These are phyloP conservation scores for Coemansia sp. DNA, from an alignment of 192 early-diverging fungal genomes.

Conservation along the genomic window DNA sequence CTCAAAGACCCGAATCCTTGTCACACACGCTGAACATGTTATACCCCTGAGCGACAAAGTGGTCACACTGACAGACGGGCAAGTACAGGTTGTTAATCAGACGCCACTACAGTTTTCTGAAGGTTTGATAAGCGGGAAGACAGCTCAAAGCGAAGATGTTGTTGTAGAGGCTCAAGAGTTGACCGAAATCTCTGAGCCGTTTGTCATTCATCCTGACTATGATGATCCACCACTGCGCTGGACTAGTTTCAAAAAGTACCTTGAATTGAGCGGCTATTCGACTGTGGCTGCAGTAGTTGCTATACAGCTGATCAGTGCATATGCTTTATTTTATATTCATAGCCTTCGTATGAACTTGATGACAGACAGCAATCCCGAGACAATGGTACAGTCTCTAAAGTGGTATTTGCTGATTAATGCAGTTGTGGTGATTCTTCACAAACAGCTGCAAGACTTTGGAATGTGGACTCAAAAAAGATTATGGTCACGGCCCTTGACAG, in stretches of 20 bases:
- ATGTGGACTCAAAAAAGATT: neutral
- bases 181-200: neutral
- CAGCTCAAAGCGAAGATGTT: neutral
- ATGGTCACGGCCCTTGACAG: slow-evolving; percentile 8
- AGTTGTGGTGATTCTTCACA: slow-evolving; percentile 1
- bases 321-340: slow-evolving; percentile 15
- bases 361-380: slow-evolving; percentile 24
- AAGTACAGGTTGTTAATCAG: slow-evolving; percentile 5
- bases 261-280: slow-evolving; percentile 20
- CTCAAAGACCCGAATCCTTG: slow-evolving; percentile 47
- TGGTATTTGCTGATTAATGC: slow-evolving; percentile 31
- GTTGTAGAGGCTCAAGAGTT: neutral
- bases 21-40: too few relatives aligned
- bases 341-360: slow-evolving; percentile 21
- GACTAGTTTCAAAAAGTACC: slow-evolving; percentile 4
- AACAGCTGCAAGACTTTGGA: slow-evolving; percentile 9
- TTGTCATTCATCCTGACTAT: slow-evolving; percentile 4
- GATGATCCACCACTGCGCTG: neutral
- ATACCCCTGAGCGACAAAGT: too few relatives aligned
- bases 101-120: neutral
- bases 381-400: slow-evolving; percentile 20
- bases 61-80: too few relatives aligned
- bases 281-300: slow-evolving; percentile 5
- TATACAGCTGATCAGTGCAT: slow-evolving; percentile 13
- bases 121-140: neutral